These are phyloP conservation scores for Lyophyllum semitale DNA, from an alignment of 768 basidiomycete species.

Conservation along the genomic window DNA sequence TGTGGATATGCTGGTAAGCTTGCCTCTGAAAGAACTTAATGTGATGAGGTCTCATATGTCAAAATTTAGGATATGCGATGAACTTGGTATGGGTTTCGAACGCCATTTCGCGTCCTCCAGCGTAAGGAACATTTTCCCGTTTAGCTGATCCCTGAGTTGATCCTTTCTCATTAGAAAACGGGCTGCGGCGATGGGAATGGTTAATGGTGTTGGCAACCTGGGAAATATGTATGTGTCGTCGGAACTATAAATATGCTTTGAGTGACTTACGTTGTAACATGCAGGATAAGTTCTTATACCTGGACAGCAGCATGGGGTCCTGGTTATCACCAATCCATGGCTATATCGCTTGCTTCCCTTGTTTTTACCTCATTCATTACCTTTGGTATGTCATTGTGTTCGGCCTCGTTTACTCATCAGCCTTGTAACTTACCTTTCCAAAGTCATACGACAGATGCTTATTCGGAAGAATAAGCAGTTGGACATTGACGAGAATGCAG, in stretches of 20 bases:
- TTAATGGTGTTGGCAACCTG: slow-evolving; percentile 58
- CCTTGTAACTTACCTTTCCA: background rate
- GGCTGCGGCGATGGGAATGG: slow-evolving; percentile 60
- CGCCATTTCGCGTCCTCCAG: slow-evolving; percentile 59
- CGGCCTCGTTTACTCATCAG: too few relatives aligned
- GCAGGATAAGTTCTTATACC: slow-evolving; percentile 61
- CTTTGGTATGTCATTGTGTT: background rate
- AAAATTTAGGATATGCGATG: slow-evolving; percentile 38
- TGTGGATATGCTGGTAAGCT: slow-evolving; percentile 46
- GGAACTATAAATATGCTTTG: background rate
- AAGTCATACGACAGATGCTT: slow-evolving; percentile 49
- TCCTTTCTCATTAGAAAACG: slow-evolving; percentile 34
- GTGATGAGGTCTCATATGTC: background rate
- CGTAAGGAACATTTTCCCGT: slow-evolving; percentile 28
- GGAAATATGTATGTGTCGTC: slow-evolving; percentile 55
- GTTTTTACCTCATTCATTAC: slow-evolving; percentile 28
- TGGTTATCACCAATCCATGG: slow-evolving; percentile 62
- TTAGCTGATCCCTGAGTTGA: background rate
- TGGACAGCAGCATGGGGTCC: slow-evolving; percentile 67
- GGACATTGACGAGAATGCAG: slow-evolving; percentile 46
- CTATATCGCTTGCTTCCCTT: slow-evolving; percentile 41
- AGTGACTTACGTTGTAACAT: background rate
- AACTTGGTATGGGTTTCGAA: slow-evolving; percentile 67
- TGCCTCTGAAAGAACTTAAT: too few relatives aligned
- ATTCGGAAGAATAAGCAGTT: slow-evolving; percentile 51